phyloP scores from a whole-genome alignment of 139 green algal species.

The Desmodesmus armatus region DNA sequence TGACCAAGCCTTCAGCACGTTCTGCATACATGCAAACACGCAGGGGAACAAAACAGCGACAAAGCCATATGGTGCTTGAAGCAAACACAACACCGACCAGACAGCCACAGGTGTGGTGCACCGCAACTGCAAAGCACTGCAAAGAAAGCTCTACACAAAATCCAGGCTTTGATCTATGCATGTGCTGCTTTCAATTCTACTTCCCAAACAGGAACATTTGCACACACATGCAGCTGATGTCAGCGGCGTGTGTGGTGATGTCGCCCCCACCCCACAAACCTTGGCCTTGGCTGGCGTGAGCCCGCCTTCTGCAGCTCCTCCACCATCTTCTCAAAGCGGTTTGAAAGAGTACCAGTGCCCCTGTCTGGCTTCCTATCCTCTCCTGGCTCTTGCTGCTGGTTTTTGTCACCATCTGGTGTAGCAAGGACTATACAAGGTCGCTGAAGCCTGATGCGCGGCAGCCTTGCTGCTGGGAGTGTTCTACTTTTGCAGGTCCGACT shows the following conservation, averaged over 20 bases:
- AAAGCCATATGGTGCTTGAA: neutral
- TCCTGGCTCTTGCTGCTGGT: no score
- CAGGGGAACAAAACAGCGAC: neutral
- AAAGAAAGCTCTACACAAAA: no score
- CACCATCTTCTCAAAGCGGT: conserved; percentile 29
- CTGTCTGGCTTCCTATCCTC: no score
- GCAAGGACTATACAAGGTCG: no score
- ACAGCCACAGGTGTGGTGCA: neutral
- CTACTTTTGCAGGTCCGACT: no score
- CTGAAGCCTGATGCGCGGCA: no score
- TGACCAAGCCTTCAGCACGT: conserved; percentile 22
- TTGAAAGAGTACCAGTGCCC: no score
- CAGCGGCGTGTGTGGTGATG: neutral
- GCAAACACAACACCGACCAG: neutral
- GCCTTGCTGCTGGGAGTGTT: no score
- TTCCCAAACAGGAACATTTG: neutral
- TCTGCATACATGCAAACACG: neutral
- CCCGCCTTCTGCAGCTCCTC: conserved; percentile 41
- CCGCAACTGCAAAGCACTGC: neutral
- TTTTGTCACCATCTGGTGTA: no score
- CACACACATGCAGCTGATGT: no score
- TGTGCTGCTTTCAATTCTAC: neutral
- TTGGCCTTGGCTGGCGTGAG: conserved; percentile 43
- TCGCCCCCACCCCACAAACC: neutral
- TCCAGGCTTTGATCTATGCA: neutral